Evolutionary conservation across 305 asterid genomes (phyloP).

Genomic region (Striga hermonthica): DNA sequence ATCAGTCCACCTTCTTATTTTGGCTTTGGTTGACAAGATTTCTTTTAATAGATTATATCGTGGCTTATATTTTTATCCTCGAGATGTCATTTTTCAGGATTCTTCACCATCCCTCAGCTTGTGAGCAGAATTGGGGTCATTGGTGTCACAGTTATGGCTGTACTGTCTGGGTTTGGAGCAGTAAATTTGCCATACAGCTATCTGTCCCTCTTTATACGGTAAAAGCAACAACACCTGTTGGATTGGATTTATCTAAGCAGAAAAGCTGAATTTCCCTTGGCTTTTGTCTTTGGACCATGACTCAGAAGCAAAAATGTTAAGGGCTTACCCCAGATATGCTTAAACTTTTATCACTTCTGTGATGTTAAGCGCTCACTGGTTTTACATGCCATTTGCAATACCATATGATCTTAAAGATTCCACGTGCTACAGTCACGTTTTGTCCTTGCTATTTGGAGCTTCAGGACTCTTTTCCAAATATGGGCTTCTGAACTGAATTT

Average conservation of each 20-base stretch:
- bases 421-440: slow-evolving; percentile 5
- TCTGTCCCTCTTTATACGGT: slow-evolving; percentile 91
- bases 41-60: slow-evolving; percentile 3
- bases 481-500: background rate
- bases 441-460: slow-evolving; percentile 12
- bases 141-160: slow-evolving; percentile 95
- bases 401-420: slow-evolving; percentile 2
- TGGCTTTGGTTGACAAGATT: background rate
- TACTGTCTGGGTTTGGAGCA: slow-evolving; percentile 96
- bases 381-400: slow-evolving; percentile 6
- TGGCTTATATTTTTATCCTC: slow-evolving; percentile 13
- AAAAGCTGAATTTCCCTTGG: slow-evolving; percentile 13
- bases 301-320: slow-evolving; percentile 9
- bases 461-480: background rate
- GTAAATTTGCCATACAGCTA: slow-evolving; percentile 96
- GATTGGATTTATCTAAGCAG: slow-evolving; percentile 25
- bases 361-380: slow-evolving; percentile 8
- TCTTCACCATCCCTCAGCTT: slow-evolving; percentile 90
- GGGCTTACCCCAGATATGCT: background rate
- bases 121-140: slow-evolving; percentile 97
- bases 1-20: background rate
- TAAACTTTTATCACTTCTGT: background rate
- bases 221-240: slow-evolving; percentile 33
- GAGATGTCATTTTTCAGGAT: slow-evolving; percentile 51
- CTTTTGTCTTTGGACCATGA: slow-evolving; percentile 17